Conservation (phyloP, 2,329 filamentous ascomycete species). For the Epichloe uncinata region DNA sequence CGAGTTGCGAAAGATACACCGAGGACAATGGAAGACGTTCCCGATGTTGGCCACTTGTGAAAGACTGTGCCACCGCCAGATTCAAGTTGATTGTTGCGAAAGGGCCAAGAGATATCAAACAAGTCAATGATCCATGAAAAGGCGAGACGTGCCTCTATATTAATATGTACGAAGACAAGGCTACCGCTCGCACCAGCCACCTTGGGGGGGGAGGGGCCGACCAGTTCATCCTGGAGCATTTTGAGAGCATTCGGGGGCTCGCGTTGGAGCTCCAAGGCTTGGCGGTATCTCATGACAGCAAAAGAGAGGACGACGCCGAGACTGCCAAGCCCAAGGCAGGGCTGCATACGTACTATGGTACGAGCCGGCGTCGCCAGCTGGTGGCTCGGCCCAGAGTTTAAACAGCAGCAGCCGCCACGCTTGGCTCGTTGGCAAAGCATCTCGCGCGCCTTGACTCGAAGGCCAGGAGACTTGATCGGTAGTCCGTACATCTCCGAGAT, state of each 20-base stretch:
- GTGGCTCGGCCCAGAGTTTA: constrained; percentile 1
- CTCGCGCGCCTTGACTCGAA: not conserved
- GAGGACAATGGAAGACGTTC: not conserved
- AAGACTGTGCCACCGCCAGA: not conserved
- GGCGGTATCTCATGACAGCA: constrained; percentile 7
- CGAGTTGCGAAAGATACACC: not conserved
- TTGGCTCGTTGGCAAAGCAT: not conserved
- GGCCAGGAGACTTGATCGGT: not conserved
- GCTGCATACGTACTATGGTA: not conserved
- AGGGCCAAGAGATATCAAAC: not conserved
- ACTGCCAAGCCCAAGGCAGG: constrained; percentile 10
- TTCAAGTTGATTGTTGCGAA: not conserved
- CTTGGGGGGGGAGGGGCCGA: not conserved
- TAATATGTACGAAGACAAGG: constrained; percentile 1
- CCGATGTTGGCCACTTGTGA: not conserved
- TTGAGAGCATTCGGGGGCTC: not conserved
- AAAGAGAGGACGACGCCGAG: constrained; percentile 9
- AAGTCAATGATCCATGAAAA: not conserved
- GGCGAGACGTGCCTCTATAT: not conserved
- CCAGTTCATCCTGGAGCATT: constrained; percentile 2
- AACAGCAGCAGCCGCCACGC: not conserved
- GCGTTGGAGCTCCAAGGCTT: constrained; percentile 9
- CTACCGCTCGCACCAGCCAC: not conserved
- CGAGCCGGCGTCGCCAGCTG: constrained; percentile 1
- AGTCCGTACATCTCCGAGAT: not conserved